Conservation (phyloP, 2,329 filamentous ascomycete genomes). For the Aspergillus sp. region DNA sequence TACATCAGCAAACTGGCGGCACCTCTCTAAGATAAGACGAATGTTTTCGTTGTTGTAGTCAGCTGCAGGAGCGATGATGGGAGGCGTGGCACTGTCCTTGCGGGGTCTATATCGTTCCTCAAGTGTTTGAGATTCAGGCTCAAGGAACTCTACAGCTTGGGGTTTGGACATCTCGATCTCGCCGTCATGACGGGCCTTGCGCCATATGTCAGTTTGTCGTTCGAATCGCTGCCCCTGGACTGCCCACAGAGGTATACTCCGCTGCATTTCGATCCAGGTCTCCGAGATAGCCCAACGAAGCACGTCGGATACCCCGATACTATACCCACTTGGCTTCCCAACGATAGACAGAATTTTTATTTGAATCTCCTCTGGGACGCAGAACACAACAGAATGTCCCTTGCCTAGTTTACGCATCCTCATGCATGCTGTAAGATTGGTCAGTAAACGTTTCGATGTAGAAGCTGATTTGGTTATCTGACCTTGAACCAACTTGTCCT, state of each 20-base stretch:
- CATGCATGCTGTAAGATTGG: slow-evolving; percentile 58
- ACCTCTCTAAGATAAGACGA: slow-evolving; percentile 28
- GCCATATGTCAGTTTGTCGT: slow-evolving; percentile 41
- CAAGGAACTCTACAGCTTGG: slow-evolving; percentile 50
- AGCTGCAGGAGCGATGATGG: background rate
- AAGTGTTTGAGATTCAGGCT: slow-evolving; percentile 55
- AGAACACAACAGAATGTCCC: slow-evolving; percentile 66
- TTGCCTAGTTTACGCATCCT: slow-evolving; percentile 68
- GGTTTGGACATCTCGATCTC: slow-evolving; percentile 17
- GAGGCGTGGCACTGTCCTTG: background rate
- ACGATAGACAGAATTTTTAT: slow-evolving; percentile 45
- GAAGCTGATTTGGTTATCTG: slow-evolving; percentile 18
- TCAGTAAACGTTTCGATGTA: background rate
- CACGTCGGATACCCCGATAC: slow-evolving; percentile 55
- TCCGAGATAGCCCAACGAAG: slow-evolving; percentile 61
- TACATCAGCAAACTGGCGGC: slow-evolving; percentile 35
- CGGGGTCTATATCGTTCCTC: slow-evolving; percentile 51
- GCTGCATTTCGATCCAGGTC: slow-evolving; percentile 52
- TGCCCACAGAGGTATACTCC: slow-evolving; percentile 60
- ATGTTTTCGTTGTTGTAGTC: background rate
- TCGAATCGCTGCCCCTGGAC: slow-evolving; percentile 57
- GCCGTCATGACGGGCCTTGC: background rate
- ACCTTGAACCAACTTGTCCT: slow-evolving; percentile 70
- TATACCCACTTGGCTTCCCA: slow-evolving; percentile 3
- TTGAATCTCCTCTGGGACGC: slow-evolving; percentile 59